Evolutionary conservation across 495 filamentous ascomycete genomes (phyloP), one percentile per base, ranked within the genome.

Genomic region (Penicillium silybi): DNA sequence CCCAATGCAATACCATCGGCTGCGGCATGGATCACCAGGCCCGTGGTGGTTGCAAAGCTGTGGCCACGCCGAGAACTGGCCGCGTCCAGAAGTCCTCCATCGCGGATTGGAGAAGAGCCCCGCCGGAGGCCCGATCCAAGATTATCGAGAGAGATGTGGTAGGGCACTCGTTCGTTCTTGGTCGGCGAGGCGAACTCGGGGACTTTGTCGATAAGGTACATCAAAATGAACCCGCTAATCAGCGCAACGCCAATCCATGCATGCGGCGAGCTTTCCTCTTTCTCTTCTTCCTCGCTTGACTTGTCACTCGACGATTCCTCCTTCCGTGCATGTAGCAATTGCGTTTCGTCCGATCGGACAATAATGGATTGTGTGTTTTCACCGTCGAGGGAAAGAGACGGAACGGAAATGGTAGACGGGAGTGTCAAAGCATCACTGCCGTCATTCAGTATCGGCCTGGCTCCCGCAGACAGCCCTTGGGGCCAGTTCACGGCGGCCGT

Each of bases 1-100:
- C 93, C 93, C 59, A 98, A 83, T 0, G 93, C 93, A 42, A 98
- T 96, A 3, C 93, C 93, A 56, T 98, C 93, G n/a, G 93, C 93
- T 8, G 87, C 86, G 1, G 95, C 89, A 58, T 98, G 93, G 52
- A 98, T 97, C n/a, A 97, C 88, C 23, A 98, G 75, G 1, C 93
- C 93, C 0, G 86, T 85, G 13, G 93, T 98, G 0, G 92, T 97
- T 17, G 95, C 80, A 45, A 82, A 68, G 52, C 73, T 71, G 63
- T 75, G 67, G 40, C 66, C 56, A 45, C 65, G 70, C 19, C 60
- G 56, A 16, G 61, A 61, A 35, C 57, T 65, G 2, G 61, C 65
- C 3, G 63, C 57, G 26, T 75, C 68, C 20, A 75, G 46, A 46
- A 65, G 58, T n/a, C 62, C 71, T 13, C 68, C 73, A 26, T 74